Percentiles rank a stretch among this genome's conserved stretches.
These are phyloP conservation scores for Volvariella volvacea DNA, from an alignment of 1,284 basidiomycete species.

Conservation along the genomic window DNA sequence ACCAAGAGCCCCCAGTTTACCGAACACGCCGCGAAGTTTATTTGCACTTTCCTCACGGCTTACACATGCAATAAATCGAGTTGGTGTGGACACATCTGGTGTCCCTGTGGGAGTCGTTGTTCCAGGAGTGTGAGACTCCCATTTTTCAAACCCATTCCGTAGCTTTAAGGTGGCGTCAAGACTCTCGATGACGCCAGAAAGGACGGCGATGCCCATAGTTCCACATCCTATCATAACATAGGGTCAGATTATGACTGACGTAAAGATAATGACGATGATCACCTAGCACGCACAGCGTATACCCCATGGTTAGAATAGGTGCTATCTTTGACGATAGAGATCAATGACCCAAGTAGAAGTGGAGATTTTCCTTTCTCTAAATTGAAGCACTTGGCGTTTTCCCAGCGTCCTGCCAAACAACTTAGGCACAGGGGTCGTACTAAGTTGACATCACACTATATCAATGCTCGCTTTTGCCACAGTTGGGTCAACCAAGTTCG, in stretches of 20 bases:
- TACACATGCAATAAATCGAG: conserved; percentile 88
- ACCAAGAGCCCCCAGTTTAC: conserved; percentile 48
- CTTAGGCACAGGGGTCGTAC: too few species aligned
- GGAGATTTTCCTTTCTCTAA: too few species aligned
- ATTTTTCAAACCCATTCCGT: conserved; percentile 36
- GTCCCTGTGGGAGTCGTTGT: conserved; percentile 67
- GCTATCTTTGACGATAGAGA: too few species aligned
- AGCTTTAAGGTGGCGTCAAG: conserved; percentile 44
- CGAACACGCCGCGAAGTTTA: conserved; percentile 65
- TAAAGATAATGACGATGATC: conserved; percentile 6
- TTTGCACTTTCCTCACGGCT: conserved; percentile 71
- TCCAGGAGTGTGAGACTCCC: conserved; percentile 82
- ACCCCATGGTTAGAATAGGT: conserved; percentile 37
- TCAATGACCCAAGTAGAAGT: too few species aligned
- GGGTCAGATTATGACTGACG: background rate
- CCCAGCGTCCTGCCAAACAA: too few species aligned
- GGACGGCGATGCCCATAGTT: conserved; percentile 96
- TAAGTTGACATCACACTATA: too few species aligned
- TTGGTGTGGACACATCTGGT: conserved; percentile 66
- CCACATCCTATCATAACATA: conserved; percentile 71
- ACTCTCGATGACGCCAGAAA: conserved; percentile 84
- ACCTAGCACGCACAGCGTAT: conserved; percentile 60
- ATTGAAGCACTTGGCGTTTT: too few species aligned
- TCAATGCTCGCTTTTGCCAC: conserved; percentile 75
- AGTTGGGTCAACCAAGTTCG: conserved; percentile 88